Percentiles rank a stretch among this genome's conserved stretches.
Evolutionary conservation across 148 eudicot species (phyloP).

Genomic region (Fallopia convolvulus): DNA sequence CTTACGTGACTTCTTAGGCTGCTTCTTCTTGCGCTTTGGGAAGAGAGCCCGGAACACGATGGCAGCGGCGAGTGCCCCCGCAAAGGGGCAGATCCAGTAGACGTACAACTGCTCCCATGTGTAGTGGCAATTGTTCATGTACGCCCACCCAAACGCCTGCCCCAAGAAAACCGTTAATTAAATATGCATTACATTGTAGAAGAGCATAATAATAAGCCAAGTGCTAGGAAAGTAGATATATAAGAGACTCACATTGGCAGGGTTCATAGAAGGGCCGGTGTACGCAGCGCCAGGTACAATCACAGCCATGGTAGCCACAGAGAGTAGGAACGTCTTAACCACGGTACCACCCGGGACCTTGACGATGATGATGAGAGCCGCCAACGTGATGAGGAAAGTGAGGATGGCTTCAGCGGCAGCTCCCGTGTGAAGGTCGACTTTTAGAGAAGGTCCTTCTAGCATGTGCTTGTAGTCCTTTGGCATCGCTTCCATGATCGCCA

Average conservation of each 20-base stretch:
- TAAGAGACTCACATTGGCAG: conserved; percentile 63
- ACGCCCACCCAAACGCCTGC: conserved; percentile 98
- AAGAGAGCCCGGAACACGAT: conserved; percentile 52
- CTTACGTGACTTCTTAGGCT: conserved; percentile 38
- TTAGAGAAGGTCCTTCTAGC: conserved; percentile 76
- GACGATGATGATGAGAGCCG: conserved; percentile 49
- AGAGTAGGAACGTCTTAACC: conserved; percentile 64
- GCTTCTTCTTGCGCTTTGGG: conserved; percentile 46
- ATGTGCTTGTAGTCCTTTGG: conserved; percentile 68
- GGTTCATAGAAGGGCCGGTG: conserved; percentile 93
- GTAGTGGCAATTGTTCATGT: conserved; percentile 53
- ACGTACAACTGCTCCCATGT: conserved; percentile 93
- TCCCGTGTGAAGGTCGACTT: conserved; percentile 82
- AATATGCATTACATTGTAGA: not conserved
- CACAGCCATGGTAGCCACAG: conserved; percentile 59
- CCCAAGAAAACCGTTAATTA: conserved; percentile 5
- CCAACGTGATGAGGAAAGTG: conserved; percentile 65
- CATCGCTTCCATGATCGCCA: conserved; percentile 66
- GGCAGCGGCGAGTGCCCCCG: conserved; percentile 77
- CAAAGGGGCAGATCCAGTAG: conserved; percentile 84
- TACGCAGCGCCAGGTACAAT: conserved; percentile 60
- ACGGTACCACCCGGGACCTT: conserved; percentile 50
- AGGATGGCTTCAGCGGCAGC: conserved; percentile 79
- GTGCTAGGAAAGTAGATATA: not conserved
- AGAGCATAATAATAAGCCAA: not conserved